Percentiles rank a stretch among this genome's conserved stretches.
Conservation (phyloP, 2,329 filamentous ascomycete genomes). For the Ceratocystis colombiana region DNA sequence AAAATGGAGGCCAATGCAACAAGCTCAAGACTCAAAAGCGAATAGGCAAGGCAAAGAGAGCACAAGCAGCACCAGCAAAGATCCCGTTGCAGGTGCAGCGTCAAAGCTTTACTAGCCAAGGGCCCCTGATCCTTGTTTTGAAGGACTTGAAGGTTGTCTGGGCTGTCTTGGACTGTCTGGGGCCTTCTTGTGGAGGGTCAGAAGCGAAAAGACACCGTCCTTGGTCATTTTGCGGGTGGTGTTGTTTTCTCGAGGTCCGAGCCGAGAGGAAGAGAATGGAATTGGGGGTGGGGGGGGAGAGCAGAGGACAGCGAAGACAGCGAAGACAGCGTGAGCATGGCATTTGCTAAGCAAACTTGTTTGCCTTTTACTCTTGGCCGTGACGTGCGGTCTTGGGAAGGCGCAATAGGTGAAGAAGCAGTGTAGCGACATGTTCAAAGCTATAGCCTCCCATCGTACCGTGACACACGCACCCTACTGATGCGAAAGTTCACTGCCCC, state of each 20-base stretch:
- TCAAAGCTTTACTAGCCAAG: constrained; percentile 11
- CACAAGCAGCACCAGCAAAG: constrained; percentile 4
- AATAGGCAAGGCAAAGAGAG: background rate
- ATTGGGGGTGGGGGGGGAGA: background rate
- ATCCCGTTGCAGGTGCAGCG: constrained; percentile 8
- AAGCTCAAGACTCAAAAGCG: background rate
- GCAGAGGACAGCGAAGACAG: background rate
- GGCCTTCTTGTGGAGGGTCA: constrained; percentile 8
- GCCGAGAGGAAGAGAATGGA: constrained; percentile 10
- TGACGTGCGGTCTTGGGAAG: too few relatives aligned
- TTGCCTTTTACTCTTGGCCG: too few relatives aligned
- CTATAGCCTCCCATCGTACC: constrained; percentile 4
- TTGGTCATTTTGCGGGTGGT: constrained; percentile 14
- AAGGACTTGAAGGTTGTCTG: constrained; percentile 16
- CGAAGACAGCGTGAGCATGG: background rate
- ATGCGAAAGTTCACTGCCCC: background rate
- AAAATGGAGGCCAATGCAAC: constrained; percentile 15
- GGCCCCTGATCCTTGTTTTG: constrained; percentile 10
- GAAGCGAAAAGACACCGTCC: constrained; percentile 15
- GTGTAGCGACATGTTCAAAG: background rate
- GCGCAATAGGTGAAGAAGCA: too few relatives aligned
- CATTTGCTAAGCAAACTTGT: background rate
- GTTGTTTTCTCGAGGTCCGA: constrained; percentile 10
- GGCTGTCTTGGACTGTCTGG: background rate
- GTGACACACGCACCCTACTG: background rate